Base-by-base conservation (phyloP, 176 grass and related monocot species). In the Oryza punctata region DNA sequence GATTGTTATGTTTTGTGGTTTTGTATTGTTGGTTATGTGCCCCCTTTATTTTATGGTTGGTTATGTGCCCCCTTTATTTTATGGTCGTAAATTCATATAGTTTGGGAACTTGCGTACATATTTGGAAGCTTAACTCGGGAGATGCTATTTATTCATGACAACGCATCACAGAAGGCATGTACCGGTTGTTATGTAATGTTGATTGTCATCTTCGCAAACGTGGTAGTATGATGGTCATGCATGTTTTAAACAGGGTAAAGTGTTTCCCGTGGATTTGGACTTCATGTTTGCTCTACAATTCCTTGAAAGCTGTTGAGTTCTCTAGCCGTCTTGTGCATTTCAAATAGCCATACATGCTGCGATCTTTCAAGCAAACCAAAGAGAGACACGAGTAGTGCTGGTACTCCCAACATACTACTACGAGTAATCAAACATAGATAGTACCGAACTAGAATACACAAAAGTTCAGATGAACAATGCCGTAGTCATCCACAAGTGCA, bases 1-100 rank as follows among this genome's bases (percentile, higher is more conserved):
- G 79, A 74, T 73, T 68, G 61, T 74, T 79, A 69, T 73, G 65
- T 45, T 67, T 50, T 32, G 66, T 72, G 67, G 67, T 50, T 75
- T 73, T 47, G 28, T 70, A 40, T 63, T 46, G 47, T 61, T 69
- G 46, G 69, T 46, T 66, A 38, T 24, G 78, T 67, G 46, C 43
- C 15, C 1, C 44, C 18, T 1, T 63, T 67, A 19, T 81, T 77
- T 67, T 68, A 72, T 46, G 59, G 67, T 78, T n/a, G n/a, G n/a
- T n/a, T n/a, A n/a, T n/a, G n/a, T n/a, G n/a, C 41, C 14, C 1
- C 41, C 15, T 1, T 63, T 67, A 19, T 81, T 77, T 67, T 68
- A 72, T 46, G 59, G 67, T 78, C 23, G 10, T 29, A 60, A 23
- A 66, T 67, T 1, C 18, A 33, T 33, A 10, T 65, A 61, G 65